These are phyloP conservation scores for Ceratobasidium sp. DNA, from an alignment of 1,284 basidiomycete species.

Conservation along the genomic window DNA sequence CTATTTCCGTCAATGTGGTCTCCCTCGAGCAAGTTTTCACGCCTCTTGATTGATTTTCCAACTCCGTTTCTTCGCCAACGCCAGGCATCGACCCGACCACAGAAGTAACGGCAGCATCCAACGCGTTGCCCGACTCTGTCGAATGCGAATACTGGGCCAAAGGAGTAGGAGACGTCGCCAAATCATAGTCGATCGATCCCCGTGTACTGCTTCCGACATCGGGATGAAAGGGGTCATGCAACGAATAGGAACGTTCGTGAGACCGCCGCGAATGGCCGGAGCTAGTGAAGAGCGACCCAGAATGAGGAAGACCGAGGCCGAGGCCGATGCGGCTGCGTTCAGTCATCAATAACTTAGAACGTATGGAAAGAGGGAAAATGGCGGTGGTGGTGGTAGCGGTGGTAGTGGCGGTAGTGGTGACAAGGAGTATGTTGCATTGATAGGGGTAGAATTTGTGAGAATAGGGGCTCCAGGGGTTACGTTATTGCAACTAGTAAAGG, in stretches of 20 bases:
- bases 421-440: constrained; percentile 10
- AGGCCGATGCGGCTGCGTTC: constrained; percentile 12
- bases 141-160: background rate
- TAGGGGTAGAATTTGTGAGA: background rate
- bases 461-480: background rate
- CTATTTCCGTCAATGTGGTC: background rate
- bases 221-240: background rate
- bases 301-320: constrained; percentile 25
- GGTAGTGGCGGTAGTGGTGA: constrained; percentile 6
- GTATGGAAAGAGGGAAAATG: background rate
- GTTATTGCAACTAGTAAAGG: background rate
- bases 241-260: constrained; percentile 14
- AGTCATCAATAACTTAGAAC: constrained; percentile 5
- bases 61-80: background rate
- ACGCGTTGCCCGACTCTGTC: background rate
- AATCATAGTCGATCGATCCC: background rate
- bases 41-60: background rate
- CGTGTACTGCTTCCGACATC: background rate
- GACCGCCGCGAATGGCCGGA: background rate
- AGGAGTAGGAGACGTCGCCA: background rate
- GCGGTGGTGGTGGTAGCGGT: constrained; percentile 9
- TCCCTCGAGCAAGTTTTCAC: background rate
- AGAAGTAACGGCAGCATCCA: constrained; percentile 2
- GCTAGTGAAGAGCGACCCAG: background rate
- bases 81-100: constrained; percentile 10